Percentiles rank a stretch among this genome's conserved stretches.
phyloP scores from a whole-genome alignment of 495 filamentous ascomycete species.

The Astrothelium subdiscretum region DNA sequence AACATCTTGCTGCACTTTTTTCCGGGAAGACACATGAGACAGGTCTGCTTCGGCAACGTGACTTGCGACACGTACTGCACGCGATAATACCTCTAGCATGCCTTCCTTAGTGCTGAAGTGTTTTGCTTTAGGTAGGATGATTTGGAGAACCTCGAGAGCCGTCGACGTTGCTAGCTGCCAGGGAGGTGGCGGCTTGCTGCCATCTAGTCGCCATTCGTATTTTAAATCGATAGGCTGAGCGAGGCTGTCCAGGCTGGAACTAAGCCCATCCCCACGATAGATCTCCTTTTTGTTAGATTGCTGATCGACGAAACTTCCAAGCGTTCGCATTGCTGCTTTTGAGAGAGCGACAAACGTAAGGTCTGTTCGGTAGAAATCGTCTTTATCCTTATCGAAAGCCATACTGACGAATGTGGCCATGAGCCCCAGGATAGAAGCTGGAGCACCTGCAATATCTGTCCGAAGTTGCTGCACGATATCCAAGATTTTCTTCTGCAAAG shows the following conservation, averaged over 20 bases:
- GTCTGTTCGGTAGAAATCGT: background rate
- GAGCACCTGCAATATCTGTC: conserved; percentile 52
- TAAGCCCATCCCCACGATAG: conserved; percentile 51
- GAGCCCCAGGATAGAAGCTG: conserved; percentile 54
- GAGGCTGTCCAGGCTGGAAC: conserved; percentile 50
- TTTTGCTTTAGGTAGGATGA: conserved; percentile 39
- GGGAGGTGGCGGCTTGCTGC: conserved; percentile 49
- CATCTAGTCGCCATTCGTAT: conserved; percentile 48
- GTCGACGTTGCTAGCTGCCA: conserved; percentile 73
- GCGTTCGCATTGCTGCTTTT: conserved; percentile 53
- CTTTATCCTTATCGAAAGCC: conserved; percentile 37
- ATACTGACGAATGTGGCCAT: conserved; percentile 59
- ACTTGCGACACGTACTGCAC: conserved; percentile 30
- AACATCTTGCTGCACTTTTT: conserved; percentile 49
- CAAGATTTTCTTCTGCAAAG: conserved; percentile 62
- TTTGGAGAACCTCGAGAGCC: conserved; percentile 54
- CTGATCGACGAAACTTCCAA: conserved; percentile 49
- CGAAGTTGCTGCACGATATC: conserved; percentile 61
- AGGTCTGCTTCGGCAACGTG: conserved; percentile 50
- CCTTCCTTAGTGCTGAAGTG: background rate
- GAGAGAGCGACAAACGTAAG: conserved; percentile 64
- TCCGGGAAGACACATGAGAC: conserved; percentile 24
- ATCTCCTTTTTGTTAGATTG: conserved; percentile 54
- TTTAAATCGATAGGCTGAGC: conserved; percentile 58
- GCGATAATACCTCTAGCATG: background rate